Conservation (phyloP, 1,139 yeast species). For the Candida sp. region DNA sequence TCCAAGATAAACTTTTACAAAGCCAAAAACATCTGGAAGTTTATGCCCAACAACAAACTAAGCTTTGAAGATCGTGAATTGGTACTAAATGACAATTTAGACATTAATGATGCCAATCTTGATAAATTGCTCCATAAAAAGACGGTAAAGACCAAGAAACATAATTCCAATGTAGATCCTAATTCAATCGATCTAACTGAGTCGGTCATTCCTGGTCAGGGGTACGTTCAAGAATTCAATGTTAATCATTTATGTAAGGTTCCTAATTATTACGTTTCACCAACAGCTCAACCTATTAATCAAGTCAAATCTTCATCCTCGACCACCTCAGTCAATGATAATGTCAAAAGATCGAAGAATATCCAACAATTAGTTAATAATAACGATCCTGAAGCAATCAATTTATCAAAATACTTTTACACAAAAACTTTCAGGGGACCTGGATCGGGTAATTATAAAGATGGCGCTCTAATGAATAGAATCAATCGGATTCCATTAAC, state of each 20-base stretch:
- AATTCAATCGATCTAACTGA: conserved; percentile 38
- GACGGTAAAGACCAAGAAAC: conserved; percentile 31
- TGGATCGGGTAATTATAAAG: conserved; percentile 47
- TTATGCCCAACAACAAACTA: conserved; percentile 27
- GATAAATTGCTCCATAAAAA: conserved; percentile 15
- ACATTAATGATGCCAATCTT: conserved; percentile 15
- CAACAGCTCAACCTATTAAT: conserved; percentile 18
- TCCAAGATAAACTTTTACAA: conserved; percentile 39
- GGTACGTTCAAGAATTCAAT: conserved; percentile 42
- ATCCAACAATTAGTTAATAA: conserved; percentile 34
- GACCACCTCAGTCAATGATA: conserved; percentile 12
- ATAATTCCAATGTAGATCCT: conserved; percentile 34
- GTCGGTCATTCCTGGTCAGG: conserved; percentile 44
- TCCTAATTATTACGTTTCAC: conserved; percentile 40
- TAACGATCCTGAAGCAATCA: conserved; percentile 33
- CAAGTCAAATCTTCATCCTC: conserved; percentile 9
- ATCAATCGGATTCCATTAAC: conserved; percentile 31
- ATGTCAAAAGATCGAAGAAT: conserved; percentile 27
- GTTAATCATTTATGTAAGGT: conserved; percentile 40
- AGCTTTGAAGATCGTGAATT: conserved; percentile 29
- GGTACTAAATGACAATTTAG: conserved; percentile 26
- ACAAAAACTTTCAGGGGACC: conserved; percentile 43
- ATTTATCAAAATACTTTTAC: conserved; percentile 38
- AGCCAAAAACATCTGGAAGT: conserved; percentile 14
- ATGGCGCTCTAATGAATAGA: conserved; percentile 39